Evolutionary conservation across 2,329 filamentous ascomycete species (phyloP), one percentile per base, ranked within the genome.

Genomic region (Bipolaris oryzae): DNA sequence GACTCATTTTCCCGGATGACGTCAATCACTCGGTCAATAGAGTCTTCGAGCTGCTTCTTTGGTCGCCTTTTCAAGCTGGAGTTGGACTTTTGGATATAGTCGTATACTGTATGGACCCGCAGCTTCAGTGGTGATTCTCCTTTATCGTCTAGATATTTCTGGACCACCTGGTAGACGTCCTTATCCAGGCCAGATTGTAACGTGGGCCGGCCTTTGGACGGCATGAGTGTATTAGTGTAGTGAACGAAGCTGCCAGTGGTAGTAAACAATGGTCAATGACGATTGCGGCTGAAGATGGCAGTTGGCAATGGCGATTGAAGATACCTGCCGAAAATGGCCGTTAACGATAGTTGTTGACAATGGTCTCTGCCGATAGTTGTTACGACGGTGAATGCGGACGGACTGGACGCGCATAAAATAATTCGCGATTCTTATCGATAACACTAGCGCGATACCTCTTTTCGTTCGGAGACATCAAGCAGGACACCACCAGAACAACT

Each of bases 11-110:
- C 79, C 53, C 87, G 89, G 5, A 94, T 80, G 16, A 92, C 86
- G 7, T 88, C 85, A 15, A 97, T 79, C 0, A 93, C 91, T 7
- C 91, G 83, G 60, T 96, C 92, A 61, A 98, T 91, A 34, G 90
- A 89, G 61, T 95, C 90, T 74, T 96, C 91, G 1, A 98, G 79
- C 0, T 89, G 81, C 58, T 87, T 88, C 75, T 95, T 96, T 37
- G 91, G 92, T 64, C 90, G 87, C 20, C 95, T 83, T 61, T 90
- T 91, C 20, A 98, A 78, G 50, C 89, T 92, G 0, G 92, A 96
- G 74, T 97, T 97, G 13, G 92, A 96, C 48, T 82, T 80, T 66
- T 92, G 91, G 60, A 98, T 92, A 56, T 85, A 86, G 37, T 92
- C 88, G 73, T 95, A 96, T 1, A 96, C 84, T 2, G 80, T 77